Conservation (phyloP, 2,329 filamentous ascomycete species). For the Fusarium torulosum region DNA sequence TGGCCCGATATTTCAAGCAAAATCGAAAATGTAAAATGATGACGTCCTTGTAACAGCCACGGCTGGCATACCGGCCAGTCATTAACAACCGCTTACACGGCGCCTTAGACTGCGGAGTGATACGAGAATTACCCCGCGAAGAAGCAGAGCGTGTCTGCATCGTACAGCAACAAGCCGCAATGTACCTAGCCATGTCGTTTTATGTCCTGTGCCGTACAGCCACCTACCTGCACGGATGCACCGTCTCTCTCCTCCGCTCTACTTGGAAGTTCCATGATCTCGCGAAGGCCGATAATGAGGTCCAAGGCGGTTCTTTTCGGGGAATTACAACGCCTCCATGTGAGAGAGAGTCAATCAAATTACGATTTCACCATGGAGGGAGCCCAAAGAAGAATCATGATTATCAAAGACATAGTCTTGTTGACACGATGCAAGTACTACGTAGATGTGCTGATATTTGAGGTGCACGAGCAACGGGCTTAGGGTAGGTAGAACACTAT, state of each 20-base stretch:
- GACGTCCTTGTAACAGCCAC: slow-evolving; percentile 33
- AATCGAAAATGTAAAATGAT: slow-evolving; percentile 20
- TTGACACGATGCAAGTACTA: too few species aligned
- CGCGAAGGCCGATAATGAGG: background rate
- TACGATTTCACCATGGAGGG: background rate
- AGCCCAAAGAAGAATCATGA: background rate
- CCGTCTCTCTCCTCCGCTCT: too few species aligned
- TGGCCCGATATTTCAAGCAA: background rate
- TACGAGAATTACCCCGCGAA: slow-evolving; percentile 6
- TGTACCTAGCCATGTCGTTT: background rate
- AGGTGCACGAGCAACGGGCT: too few species aligned
- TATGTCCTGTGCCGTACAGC: background rate
- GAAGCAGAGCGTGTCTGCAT: background rate
- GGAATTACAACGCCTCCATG: background rate
- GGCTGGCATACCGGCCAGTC: background rate
- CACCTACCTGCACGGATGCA: too few species aligned
- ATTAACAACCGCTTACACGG: background rate
- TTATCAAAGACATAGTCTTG: too few species aligned
- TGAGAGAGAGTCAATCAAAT: background rate
- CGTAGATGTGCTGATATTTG: too few species aligned
- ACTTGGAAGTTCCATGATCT: background rate
- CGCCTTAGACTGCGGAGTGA: background rate
- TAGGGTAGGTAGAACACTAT: too few species aligned
- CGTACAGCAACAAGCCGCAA: background rate
- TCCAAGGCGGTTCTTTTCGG: background rate